Evolutionary conservation across 345 rosid genomes (phyloP).

Genomic region (Anacardium occidentale): DNA sequence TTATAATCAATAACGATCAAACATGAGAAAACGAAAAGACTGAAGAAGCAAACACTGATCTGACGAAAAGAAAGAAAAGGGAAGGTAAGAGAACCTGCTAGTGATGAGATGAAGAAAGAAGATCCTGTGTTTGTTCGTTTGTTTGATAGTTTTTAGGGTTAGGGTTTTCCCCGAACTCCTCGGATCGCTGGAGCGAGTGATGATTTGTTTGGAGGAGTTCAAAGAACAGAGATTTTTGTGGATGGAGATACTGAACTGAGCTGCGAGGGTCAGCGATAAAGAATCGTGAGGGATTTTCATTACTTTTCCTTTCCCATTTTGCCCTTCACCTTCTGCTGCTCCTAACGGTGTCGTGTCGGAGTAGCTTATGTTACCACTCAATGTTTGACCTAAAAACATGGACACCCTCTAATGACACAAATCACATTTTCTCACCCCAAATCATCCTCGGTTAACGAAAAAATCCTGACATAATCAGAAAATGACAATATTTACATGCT

Average conservation of each 20-base stretch:
- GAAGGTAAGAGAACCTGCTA: background rate
- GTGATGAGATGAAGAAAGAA: background rate
- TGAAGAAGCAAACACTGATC: background rate
- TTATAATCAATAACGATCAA: background rate
- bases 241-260: background rate
- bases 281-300: constrained; percentile 6
- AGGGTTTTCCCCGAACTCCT: constrained; percentile 24
- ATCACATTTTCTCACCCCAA: too few relatives aligned
- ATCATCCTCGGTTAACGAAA: too few relatives aligned
- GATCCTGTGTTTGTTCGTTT: background rate
- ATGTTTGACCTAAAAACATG: too few relatives aligned
- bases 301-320: background rate
- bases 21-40: background rate
- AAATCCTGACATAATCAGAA: too few relatives aligned
- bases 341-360: background rate
- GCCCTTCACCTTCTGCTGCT: background rate
- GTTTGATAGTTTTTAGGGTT: background rate
- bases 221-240: background rate
- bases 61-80: background rate
- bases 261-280: background rate
- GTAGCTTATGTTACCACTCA: too few relatives aligned
- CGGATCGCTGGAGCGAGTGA: background rate
- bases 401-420: too few relatives aligned
- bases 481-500: too few relatives aligned
- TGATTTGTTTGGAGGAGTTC: constrained; percentile 9